Conservation (phyloP, 2,329 filamentous ascomycete genomes). For the Pseudocercospora crystallina region DNA sequence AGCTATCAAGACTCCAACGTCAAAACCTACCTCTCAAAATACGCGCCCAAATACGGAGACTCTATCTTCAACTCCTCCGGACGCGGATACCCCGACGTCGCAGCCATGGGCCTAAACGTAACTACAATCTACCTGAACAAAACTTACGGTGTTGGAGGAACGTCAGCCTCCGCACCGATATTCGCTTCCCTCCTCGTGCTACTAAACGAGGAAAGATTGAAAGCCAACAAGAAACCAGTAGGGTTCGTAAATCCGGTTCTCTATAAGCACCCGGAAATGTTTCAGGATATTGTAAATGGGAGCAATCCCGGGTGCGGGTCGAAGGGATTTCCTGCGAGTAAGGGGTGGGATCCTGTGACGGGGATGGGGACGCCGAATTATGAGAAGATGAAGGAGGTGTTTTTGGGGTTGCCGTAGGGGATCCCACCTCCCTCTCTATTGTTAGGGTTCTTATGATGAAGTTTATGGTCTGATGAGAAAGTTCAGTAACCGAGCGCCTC, state of each 20-base stretch:
- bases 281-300: constrained; percentile 38
- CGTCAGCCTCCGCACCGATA: constrained; percentile 50
- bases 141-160: constrained; percentile 47
- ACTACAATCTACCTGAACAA: constrained; percentile 36
- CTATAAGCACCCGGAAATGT: constrained; percentile 41
- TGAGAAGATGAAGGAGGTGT: constrained; percentile 29
- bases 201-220: constrained; percentile 39
- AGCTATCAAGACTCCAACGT: constrained; percentile 49
- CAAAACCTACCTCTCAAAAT: constrained; percentile 41
- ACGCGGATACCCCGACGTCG: constrained; percentile 49
- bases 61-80: constrained; percentile 49
- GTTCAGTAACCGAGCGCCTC: no score
- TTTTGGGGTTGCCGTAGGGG: constrained; percentile 25
- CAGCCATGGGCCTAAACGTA: constrained; percentile 23
- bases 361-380: constrained; percentile 31
- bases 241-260: constrained; percentile 44
- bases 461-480: no score
- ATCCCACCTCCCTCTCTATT: no score
- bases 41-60: constrained; percentile 32
- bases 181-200: constrained; percentile 49
- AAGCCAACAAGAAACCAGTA: constrained; percentile 36
- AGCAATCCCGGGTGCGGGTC: constrained; percentile 39
- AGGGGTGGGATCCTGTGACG: constrained; percentile 36
- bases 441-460: no score
- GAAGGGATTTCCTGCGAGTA: constrained; percentile 27